Evolutionary conservation across 805 yeast species (phyloP).

Genomic region (Starmera dryadoides): DNA sequence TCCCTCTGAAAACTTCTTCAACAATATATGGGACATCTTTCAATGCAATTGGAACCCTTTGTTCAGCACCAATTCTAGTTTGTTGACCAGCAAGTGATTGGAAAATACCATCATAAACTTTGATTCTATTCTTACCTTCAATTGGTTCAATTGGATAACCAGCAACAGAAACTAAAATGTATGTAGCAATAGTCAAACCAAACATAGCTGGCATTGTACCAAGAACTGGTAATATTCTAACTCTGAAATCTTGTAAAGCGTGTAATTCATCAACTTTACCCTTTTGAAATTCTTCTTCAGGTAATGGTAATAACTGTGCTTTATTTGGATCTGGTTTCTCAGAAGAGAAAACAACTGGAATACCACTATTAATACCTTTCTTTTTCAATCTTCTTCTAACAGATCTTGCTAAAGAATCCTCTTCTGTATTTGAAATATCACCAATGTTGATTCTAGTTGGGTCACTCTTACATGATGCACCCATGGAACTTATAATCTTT

Average conservation of each 20-base stretch:
- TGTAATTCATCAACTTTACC: constrained; percentile 85
- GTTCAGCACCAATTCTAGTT: constrained; percentile 67
- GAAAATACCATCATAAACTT: constrained; percentile 75
- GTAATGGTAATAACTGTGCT: constrained; percentile 79
- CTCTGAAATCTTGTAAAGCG: constrained; percentile 85
- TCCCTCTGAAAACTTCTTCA: constrained; percentile 91
- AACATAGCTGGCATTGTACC: constrained; percentile 98
- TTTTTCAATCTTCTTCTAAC: constrained; percentile 80
- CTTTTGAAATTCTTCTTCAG: constrained; percentile 70
- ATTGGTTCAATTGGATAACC: constrained; percentile 90
- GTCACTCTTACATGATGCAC: constrained; percentile 95
- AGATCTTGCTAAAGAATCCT: constrained; percentile 85
- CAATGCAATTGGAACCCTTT: constrained; percentile 65
- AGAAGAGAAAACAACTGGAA: constrained; percentile 85
- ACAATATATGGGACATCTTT: constrained; percentile 74
- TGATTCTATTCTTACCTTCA: constrained; percentile 83
- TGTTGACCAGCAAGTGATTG: constrained; percentile 86
- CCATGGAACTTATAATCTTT: constrained; percentile 85
- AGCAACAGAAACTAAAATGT: constrained; percentile 68
- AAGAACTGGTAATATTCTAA: constrained; percentile 87
- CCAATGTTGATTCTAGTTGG: constrained; percentile 87
- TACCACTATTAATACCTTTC: constrained; percentile 66
- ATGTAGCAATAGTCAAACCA: constrained; percentile 85
- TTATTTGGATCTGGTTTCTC: constrained; percentile 96
- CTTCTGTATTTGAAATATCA: constrained; percentile 85